Percentiles rank a stretch among this genome's conserved stretches.
phyloP scores from a whole-genome alignment of 2,329 filamentous ascomycete species.

The Diplodia sapinea region DNA sequence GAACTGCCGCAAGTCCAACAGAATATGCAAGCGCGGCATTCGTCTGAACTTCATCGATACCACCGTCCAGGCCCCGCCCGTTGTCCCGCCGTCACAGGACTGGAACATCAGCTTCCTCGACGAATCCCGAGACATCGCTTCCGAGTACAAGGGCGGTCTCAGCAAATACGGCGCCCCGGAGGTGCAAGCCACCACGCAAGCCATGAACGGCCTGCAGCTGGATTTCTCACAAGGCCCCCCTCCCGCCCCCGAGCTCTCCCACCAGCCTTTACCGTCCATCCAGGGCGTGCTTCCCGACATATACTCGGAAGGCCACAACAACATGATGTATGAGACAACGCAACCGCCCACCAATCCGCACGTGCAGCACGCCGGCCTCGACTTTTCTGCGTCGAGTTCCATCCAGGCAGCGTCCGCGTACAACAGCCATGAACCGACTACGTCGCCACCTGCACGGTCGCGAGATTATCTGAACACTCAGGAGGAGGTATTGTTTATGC shows the following conservation, averaged over 20 bases:
- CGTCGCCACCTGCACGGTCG: constrained; percentile 49
- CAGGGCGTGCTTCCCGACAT: constrained; percentile 56
- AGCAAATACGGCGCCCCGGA: constrained; percentile 70
- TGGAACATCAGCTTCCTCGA: constrained; percentile 82
- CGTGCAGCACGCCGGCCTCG: constrained; percentile 40
- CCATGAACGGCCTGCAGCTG: constrained; percentile 42
- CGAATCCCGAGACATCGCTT: constrained; percentile 87
- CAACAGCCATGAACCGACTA: constrained; percentile 46
- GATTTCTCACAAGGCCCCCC: constrained; percentile 38
- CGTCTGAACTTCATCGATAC: constrained; percentile 91
- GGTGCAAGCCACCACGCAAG: constrained; percentile 33
- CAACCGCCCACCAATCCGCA: constrained; percentile 42
- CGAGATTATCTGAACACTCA: constrained; percentile 72
- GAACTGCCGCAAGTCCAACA: constrained; percentile 87
- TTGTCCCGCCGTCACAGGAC: constrained; percentile 65
- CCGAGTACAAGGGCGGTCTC: constrained; percentile 82
- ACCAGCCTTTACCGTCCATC: constrained; percentile 58
- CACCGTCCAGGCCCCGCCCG: constrained; percentile 71
- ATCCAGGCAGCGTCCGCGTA: constrained; percentile 38
- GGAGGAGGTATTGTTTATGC: constrained; percentile 87
- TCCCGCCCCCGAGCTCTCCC: constrained; percentile 45
- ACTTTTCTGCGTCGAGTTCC: constrained; percentile 40
- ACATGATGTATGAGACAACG: constrained; percentile 48
- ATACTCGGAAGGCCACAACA: constrained; percentile 53
- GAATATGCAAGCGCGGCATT: constrained; percentile 83